Conservation (phyloP, 768 basidiomycete genomes). For the Mycena venus region DNA sequence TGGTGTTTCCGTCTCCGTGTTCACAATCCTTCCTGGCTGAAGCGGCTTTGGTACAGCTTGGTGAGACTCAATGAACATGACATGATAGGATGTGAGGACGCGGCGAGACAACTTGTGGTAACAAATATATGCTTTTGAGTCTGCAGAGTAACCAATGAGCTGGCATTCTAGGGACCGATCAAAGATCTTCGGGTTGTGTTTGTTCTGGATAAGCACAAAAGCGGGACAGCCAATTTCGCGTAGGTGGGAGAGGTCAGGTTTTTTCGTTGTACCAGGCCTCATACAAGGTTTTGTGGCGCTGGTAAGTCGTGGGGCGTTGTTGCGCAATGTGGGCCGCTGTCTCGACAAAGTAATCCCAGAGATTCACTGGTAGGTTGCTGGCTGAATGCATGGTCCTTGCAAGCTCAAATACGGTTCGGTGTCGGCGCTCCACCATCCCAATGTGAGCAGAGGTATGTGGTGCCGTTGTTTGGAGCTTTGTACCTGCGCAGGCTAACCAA, state of each 20-base stretch:
- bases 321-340: neutral
- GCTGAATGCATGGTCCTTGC: neutral
- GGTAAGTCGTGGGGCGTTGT: neutral
- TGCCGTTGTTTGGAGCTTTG: neutral
- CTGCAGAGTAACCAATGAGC: constrained; percentile 51
- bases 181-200: constrained; percentile 44
- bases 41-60: neutral
- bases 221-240: constrained; percentile 49
- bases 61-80: constrained; percentile 40
- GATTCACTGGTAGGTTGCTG: neutral
- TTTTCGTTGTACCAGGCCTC: constrained; percentile 35
- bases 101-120: constrained; percentile 38
- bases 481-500: neutral
- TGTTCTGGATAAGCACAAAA: constrained; percentile 50
- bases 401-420: neutral
- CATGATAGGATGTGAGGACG: constrained; percentile 39
- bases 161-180: constrained; percentile 46
- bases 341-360: constrained; percentile 2
- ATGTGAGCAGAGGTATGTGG: constrained; percentile 3
- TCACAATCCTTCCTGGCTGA: neutral
- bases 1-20: neutral
- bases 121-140: constrained; percentile 51
- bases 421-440: neutral
- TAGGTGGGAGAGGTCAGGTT: constrained; percentile 46
- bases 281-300: constrained; percentile 31